phyloP scores from a whole-genome alignment of 2,329 filamentous ascomycete genomes.

The Arthrinium puccinioides region DNA sequence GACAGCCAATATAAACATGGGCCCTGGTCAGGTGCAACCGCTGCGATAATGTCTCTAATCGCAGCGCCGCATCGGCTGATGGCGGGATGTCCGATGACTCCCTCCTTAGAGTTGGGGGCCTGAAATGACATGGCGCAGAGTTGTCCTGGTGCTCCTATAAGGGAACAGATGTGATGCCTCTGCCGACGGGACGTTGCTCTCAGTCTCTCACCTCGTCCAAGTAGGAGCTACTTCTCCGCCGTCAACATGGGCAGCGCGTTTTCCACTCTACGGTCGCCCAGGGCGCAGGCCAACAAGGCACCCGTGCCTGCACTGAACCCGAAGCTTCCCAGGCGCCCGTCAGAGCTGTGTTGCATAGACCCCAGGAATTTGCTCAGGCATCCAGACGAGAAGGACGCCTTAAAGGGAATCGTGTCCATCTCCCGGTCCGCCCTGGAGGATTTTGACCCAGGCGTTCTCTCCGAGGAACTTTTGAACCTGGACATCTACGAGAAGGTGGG shows the following conservation, averaged over 20 bases:
- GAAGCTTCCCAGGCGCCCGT: conserved; percentile 1
- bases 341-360: background rate
- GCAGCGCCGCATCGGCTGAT: too few species aligned
- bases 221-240: too few species aligned
- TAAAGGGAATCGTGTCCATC: conserved; percentile 8
- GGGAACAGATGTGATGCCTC: too few species aligned
- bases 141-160: too few species aligned
- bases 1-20: too few species aligned
- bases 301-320: background rate
- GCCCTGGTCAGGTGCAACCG: too few species aligned
- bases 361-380: conserved; percentile 2
- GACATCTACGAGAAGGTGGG: conserved; percentile 14
- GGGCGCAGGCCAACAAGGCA: background rate
- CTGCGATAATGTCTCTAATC: too few species aligned
- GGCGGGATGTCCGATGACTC: too few species aligned
- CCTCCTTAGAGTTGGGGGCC: too few species aligned
- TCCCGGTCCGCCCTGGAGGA: conserved; percentile 20
- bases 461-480: conserved; percentile 21
- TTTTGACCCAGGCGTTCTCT: conserved; percentile 26
- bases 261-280: background rate
- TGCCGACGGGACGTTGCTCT: too few species aligned
- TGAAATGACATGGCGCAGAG: too few species aligned
- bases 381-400: conserved; percentile 1
- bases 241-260: background rate
- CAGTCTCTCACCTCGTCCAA: too few species aligned